Conservation (phyloP, 2,329 filamentous ascomycete species). For the Amauroascus niger region DNA sequence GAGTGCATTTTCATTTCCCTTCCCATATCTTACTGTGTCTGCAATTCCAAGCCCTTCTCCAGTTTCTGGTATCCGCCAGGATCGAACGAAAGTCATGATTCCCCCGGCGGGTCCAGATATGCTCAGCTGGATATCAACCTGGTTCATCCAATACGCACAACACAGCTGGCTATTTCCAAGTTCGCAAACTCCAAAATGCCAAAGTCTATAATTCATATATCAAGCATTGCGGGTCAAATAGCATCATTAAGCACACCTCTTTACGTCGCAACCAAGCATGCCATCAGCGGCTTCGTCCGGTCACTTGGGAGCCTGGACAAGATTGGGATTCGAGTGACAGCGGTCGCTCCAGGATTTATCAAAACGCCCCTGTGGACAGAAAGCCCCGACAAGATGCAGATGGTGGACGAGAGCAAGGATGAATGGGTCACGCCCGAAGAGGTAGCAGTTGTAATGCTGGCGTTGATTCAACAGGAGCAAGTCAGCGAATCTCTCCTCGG, state of each 20-base stretch:
- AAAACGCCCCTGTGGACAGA: conserved; percentile 55
- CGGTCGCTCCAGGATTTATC: conserved; percentile 51
- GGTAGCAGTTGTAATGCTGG: conserved; percentile 50
- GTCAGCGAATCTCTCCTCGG: conserved; percentile 28
- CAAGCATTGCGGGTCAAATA: conserved; percentile 40
- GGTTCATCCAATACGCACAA: conserved; percentile 44
- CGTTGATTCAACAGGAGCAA: conserved; percentile 43
- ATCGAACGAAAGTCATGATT: conserved; percentile 34
- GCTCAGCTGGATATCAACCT: conserved; percentile 43
- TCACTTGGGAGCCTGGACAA: conserved; percentile 38
- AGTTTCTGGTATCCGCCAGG: conserved; percentile 45
- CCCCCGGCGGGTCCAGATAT: conserved; percentile 34
- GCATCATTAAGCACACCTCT: conserved; percentile 35
- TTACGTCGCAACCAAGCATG: conserved; percentile 43
- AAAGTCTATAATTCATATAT: conserved; percentile 41
- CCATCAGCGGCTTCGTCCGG: conserved; percentile 42
- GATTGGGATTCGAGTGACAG: conserved; percentile 49
- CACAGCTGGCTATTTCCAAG: conserved; percentile 43
- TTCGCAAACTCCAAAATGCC: conserved; percentile 34
- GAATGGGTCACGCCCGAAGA: conserved; percentile 53
- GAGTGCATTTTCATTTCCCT: background rate
- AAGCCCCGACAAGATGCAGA: conserved; percentile 49
- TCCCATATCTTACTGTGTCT: background rate
- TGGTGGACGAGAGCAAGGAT: conserved; percentile 41
- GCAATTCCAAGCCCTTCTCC: conserved; percentile 33